phyloP scores from a whole-genome alignment of 169 alveolate genomes.

The Cryptosporidium ubiquitum region DNA sequence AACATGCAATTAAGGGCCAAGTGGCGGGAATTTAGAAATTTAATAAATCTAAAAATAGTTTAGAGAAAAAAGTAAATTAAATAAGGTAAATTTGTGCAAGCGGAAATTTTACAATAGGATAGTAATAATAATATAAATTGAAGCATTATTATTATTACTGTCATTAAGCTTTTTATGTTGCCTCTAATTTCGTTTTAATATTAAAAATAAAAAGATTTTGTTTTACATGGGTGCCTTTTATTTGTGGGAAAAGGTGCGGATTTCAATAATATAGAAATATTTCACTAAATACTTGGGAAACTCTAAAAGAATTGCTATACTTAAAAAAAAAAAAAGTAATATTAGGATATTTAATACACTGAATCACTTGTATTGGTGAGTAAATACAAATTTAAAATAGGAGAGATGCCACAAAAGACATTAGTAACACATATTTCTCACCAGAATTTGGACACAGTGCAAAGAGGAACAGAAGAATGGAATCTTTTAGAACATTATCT shows the following conservation, averaged over 20 bases:
- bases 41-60: constrained; percentile 4
- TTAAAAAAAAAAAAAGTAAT: not conserved
- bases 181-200: too few species aligned
- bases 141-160: not conserved
- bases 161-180: too few species aligned
- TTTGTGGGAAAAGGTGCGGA: too few species aligned
- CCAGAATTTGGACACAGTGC: constrained; percentile 63
- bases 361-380: not conserved
- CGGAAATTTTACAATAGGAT: not conserved
- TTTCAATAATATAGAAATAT: too few species aligned
- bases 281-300: not conserved
- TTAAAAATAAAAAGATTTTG: too few species aligned
- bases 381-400: not conserved
- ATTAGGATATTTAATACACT: not conserved
- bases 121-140: not conserved
- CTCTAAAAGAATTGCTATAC: too few species aligned
- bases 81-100: not conserved
- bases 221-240: too few species aligned
- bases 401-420: constrained; percentile 31
- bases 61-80: not conserved
- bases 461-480: constrained; percentile 73
- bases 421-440: constrained; percentile 63
- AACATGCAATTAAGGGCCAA: not conserved
- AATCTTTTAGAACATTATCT: constrained; percentile 61
- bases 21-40: not conserved